phyloP scores from a whole-genome alignment of 225 moss, liverwort and hornwort genomes.

The Pleurozium schreberi region DNA sequence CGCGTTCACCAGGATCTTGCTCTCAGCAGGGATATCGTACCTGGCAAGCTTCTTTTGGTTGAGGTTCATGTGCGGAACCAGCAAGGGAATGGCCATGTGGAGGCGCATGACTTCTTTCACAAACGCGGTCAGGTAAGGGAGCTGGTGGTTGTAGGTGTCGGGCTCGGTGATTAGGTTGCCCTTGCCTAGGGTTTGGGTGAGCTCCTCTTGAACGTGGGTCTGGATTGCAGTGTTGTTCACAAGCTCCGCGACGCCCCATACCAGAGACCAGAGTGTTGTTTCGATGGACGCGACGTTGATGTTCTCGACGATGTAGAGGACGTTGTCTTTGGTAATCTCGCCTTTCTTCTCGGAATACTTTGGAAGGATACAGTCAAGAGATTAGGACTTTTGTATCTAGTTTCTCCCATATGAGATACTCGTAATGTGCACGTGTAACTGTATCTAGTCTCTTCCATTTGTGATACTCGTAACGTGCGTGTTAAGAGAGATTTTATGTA shows the following conservation, averaged over 20 bases:
- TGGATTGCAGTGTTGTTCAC: constrained; percentile 47
- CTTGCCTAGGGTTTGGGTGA: constrained; percentile 25
- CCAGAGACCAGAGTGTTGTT: constrained; percentile 59
- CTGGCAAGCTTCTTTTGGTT: constrained; percentile 18
- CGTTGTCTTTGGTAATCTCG: constrained; percentile 2
- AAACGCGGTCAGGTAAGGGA: constrained; percentile 20
- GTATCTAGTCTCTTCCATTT: no score
- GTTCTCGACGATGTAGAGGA: constrained; percentile 36
- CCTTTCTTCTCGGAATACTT: no score
- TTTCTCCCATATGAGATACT: no score
- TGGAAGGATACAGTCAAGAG: no score
- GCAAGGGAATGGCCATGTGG: constrained; percentile 30
- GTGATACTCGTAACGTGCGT: not conserved
- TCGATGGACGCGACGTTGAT: constrained; percentile 57
- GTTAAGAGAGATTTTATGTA: not conserved
- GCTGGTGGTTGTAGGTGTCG: constrained; percentile 26
- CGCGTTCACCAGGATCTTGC: constrained; percentile 33
- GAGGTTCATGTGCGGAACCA: constrained; percentile 36
- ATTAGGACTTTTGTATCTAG: no score
- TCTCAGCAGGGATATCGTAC: constrained; percentile 40
- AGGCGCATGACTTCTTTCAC: constrained; percentile 36
- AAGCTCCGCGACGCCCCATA: constrained; percentile 67
- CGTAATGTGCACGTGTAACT: no score
- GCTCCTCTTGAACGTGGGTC: constrained; percentile 18
- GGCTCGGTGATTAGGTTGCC: constrained; percentile 39